Conservation (phyloP, 306 rosid genomes). For the Sechiopsis laciniata region DNA sequence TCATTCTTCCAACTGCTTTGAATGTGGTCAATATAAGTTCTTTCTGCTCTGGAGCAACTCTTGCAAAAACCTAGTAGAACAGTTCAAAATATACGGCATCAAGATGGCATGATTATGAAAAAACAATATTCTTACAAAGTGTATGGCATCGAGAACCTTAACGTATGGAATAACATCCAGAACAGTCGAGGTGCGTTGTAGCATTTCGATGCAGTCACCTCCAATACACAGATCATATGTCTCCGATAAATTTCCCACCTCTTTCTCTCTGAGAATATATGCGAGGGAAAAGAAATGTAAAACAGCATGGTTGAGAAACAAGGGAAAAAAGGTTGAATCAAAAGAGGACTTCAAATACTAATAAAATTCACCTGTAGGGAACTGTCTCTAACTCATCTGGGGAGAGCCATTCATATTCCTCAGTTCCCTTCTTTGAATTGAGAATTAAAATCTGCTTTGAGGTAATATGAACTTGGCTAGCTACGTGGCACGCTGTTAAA, state of each 20-base stretch:
- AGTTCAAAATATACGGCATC: slow-evolving; percentile 14
- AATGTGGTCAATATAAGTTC: slow-evolving; percentile 95
- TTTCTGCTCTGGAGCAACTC: slow-evolving; percentile 99
- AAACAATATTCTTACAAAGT: slow-evolving; percentile 16
- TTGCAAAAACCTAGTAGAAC: slow-evolving; percentile 71
- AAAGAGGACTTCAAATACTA: background rate
- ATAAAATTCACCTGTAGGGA: slow-evolving; percentile 50
- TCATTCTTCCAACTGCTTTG: slow-evolving; percentile 83
- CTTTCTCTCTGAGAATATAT: slow-evolving; percentile 49
- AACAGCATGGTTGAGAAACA: background rate
- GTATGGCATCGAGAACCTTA: slow-evolving; percentile 46
- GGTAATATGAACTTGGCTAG: slow-evolving; percentile 89
- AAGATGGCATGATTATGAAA: slow-evolving; percentile 23
- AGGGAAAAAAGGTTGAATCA: background rate
- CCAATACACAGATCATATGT: slow-evolving; percentile 90
- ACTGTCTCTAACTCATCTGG: slow-evolving; percentile 73
- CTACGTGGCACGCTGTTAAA: slow-evolving; percentile 98
- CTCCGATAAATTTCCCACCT: slow-evolving; percentile 76
- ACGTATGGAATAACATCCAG: slow-evolving; percentile 72
- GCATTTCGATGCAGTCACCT: slow-evolving; percentile 90
- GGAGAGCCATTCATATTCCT: slow-evolving; percentile 76
- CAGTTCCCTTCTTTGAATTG: slow-evolving; percentile 42
- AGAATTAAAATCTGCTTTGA: slow-evolving; percentile 85
- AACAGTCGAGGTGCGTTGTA: slow-evolving; percentile 69
- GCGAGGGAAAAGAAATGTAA: background rate